Conservation (phyloP, 352 stramenopile genomes). For the Globisporangium iwayamae region DNA sequence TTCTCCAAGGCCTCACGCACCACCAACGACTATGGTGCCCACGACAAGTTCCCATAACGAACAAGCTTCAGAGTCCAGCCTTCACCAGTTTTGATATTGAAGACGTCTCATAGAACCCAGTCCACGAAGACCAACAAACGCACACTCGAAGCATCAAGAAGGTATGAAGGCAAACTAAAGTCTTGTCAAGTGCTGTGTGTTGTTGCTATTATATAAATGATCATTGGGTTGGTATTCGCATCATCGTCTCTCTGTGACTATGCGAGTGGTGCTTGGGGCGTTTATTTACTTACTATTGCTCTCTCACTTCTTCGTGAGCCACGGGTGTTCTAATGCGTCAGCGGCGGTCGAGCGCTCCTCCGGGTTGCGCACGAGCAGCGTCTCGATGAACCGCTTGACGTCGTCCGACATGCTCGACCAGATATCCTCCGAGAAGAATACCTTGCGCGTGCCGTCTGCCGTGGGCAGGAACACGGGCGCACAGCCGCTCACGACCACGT, state of each 20-base stretch:
- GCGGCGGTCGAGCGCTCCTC: conserved; percentile 67
- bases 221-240: conserved; percentile 3
- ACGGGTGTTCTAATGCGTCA: conserved; percentile 71
- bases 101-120: not conserved
- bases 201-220: conserved; percentile 11
- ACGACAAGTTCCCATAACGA: conserved; percentile 77
- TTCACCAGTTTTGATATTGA: not conserved
- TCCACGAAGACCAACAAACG: not conserved
- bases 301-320: conserved; percentile 42
- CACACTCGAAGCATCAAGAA: not conserved
- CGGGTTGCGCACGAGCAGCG: conserved; percentile 69
- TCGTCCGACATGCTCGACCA: conserved; percentile 58
- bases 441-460: conserved; percentile 56
- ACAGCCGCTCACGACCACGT: conserved; percentile 83
- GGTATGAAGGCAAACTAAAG: not conserved
- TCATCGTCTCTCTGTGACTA: not conserved
- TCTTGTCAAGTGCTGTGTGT: not conserved
- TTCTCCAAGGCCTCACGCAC: conserved; percentile 80
- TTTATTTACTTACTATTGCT: conserved; percentile 3
- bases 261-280: not conserved
- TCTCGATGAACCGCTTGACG: conserved; percentile 68
- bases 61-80: not conserved
- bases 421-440: conserved; percentile 73
- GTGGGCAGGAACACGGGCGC: conserved; percentile 70
- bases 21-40: conserved; percentile 60